Percentiles rank a stretch among this genome's conserved stretches.
These are phyloP conservation scores for Ottelia alismoides DNA, from an alignment of 106 monocot genomes.

Conservation along the genomic window DNA sequence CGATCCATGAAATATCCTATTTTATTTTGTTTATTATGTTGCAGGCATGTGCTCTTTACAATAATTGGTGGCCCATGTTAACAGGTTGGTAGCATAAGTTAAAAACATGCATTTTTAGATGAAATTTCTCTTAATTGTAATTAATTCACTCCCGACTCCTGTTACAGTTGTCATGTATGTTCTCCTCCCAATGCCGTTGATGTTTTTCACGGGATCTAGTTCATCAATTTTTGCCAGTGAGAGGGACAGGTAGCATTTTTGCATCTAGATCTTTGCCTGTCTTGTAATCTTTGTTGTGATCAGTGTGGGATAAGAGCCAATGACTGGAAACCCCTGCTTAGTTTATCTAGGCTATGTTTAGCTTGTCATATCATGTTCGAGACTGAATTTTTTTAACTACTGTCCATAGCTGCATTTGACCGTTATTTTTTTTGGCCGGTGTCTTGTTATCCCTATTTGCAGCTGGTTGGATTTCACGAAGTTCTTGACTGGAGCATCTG, in stretches of 20 bases:
- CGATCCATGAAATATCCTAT: not conserved
- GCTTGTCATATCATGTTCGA: too few relatives aligned
- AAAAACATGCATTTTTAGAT: too few relatives aligned
- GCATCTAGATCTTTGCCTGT: too few relatives aligned
- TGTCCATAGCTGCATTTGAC: too few relatives aligned
- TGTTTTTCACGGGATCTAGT: slow-evolving; percentile 60
- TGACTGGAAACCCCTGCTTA: too few relatives aligned
- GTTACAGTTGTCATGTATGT: slow-evolving; percentile 75
- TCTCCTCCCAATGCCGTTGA: slow-evolving; percentile 78
- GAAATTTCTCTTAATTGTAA: too few relatives aligned
- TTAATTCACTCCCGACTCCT: not conserved
- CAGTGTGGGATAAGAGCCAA: too few relatives aligned
- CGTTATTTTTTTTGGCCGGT: too few relatives aligned
- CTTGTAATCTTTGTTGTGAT: too few relatives aligned
- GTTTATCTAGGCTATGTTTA: too few relatives aligned
- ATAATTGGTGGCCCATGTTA: slow-evolving; percentile 99
- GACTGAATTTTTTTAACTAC: too few relatives aligned
- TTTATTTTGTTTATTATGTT: slow-evolving; percentile 9
- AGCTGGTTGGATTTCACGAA: slow-evolving; percentile 52
- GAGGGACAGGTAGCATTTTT: slow-evolving; percentile 49
- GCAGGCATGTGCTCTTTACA: slow-evolving; percentile 92
- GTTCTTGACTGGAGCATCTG: slow-evolving; percentile 81
- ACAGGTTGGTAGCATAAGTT: slow-evolving; percentile 83
- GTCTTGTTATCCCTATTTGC: not conserved
- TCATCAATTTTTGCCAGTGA: slow-evolving; percentile 48